Conservation (phyloP, 1,284 basidiomycete species). For the Lentinus polychrous region DNA sequence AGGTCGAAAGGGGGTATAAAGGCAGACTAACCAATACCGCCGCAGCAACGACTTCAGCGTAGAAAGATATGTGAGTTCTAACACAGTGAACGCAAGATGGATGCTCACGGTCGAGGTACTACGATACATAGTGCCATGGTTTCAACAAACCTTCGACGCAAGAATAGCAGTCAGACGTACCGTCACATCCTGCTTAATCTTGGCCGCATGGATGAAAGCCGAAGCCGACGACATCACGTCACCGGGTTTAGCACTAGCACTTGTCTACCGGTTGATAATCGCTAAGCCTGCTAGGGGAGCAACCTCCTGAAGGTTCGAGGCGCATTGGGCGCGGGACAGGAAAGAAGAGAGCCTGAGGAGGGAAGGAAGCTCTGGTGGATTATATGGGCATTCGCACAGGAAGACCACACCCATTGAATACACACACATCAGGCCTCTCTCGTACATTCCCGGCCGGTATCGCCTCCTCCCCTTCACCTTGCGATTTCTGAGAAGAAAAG, state of each 20-base stretch:
- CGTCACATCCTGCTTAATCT: conserved; percentile 6
- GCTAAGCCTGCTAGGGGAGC: background rate
- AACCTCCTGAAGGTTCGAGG: background rate
- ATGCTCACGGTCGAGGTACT: conserved; percentile 7
- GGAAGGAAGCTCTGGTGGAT: background rate
- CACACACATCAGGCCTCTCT: no score
- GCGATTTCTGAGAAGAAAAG: no score
- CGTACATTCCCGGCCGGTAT: no score
- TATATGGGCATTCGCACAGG: no score
- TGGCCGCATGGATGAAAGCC: background rate
- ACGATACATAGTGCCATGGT: background rate
- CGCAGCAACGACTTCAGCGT: conserved; percentile 3
- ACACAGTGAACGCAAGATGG: background rate
- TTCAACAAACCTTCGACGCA: background rate
- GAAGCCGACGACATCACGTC: conserved; percentile 1
- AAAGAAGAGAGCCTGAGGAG: background rate
- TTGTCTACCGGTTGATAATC: no score
- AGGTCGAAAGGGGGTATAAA: background rate
- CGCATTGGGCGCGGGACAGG: background rate
- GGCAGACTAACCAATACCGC: conserved; percentile 3
- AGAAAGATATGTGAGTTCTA: background rate
- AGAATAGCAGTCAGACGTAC: background rate
- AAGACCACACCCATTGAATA: no score
- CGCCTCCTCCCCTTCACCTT: no score
- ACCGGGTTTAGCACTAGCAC: no score